These are phyloP conservation scores for Quercus lobata DNA, from an alignment of 331 rosid genomes.

Conservation along the genomic window DNA sequence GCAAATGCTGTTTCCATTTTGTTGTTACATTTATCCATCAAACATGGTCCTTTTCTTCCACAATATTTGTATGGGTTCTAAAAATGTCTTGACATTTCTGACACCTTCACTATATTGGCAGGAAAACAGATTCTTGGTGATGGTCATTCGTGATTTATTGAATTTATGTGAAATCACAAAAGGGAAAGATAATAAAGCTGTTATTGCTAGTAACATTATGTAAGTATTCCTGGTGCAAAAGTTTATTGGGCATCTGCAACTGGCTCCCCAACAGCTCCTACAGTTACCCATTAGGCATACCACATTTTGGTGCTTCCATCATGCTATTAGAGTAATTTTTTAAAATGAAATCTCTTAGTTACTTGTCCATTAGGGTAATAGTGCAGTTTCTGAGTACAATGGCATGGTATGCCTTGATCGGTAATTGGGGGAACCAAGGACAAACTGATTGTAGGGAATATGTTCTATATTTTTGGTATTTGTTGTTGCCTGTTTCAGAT, in stretches of 20 bases:
- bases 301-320: background rate
- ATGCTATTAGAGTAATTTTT: background rate
- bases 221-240: conserved; percentile 29
- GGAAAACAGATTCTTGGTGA: conserved; percentile 99
- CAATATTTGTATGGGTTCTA: background rate
- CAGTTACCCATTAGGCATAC: background rate
- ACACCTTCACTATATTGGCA: conserved; percentile 34
- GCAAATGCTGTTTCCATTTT: background rate
- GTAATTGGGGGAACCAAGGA: background rate
- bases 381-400: background rate
- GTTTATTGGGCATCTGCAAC: background rate
- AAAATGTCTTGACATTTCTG: conserved; percentile 13
- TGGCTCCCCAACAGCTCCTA: no score
- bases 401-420: background rate
- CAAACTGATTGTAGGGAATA: background rate
- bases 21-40: background rate
- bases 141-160: conserved; percentile 96
- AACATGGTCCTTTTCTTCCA: background rate
- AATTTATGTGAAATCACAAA: conserved; percentile 93
- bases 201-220: conserved; percentile 98
- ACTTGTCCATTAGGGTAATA: background rate
- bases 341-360: background rate
- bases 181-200: conserved; percentile 99
- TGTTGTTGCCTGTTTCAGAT: background rate
- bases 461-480: conserved; percentile 2